Conservation (phyloP, 163 green algal species). For the Chlorella variabilis region DNA sequence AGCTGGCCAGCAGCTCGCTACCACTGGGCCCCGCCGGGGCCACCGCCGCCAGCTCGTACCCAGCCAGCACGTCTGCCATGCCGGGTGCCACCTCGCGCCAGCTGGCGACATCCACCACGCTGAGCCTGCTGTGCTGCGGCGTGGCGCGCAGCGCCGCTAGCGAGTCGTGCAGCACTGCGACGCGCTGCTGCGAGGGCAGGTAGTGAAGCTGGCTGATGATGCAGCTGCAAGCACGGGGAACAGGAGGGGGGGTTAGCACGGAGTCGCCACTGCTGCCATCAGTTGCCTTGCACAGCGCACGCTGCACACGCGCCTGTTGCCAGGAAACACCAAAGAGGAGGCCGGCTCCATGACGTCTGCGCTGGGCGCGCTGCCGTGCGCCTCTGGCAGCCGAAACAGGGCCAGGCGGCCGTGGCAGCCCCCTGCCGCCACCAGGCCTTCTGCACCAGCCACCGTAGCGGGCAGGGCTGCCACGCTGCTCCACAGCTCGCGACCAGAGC, state of each 20-base stretch:
- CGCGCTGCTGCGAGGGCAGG: not conserved
- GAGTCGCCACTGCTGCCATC: too few species aligned
- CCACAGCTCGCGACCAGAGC: not conserved
- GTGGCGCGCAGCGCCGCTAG: not conserved
- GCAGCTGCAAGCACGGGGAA: slow-evolving; percentile 16
- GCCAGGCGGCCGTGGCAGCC: slow-evolving; percentile 5
- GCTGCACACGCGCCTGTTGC: not conserved
- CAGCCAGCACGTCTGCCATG: slow-evolving; percentile 27
- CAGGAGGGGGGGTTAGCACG: too few species aligned
- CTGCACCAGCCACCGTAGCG: not conserved
- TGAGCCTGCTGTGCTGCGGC: slow-evolving; percentile 9
- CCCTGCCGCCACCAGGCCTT: slow-evolving; percentile 16
- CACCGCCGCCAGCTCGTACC: slow-evolving; percentile 24
- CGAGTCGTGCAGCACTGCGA: slow-evolving; percentile 16
- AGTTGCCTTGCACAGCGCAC: not conserved
- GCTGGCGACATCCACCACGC: slow-evolving; percentile 28
- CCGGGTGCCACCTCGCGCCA: not conserved
- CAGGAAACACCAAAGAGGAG: not conserved
- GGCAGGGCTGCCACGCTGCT: not conserved
- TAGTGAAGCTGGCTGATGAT: not conserved
- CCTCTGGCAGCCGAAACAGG: slow-evolving; percentile 4
- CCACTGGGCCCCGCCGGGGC: slow-evolving; percentile 2
- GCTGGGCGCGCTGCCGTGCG: not conserved
- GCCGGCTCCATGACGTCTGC: not conserved
- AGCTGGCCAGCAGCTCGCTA: slow-evolving; percentile 18